A percentile compares a stretch with the other conserved stretches of the same genome.
phyloP scores from a whole-genome alignment of 2,329 filamentous ascomycete genomes.

The Penicillium sp. region DNA sequence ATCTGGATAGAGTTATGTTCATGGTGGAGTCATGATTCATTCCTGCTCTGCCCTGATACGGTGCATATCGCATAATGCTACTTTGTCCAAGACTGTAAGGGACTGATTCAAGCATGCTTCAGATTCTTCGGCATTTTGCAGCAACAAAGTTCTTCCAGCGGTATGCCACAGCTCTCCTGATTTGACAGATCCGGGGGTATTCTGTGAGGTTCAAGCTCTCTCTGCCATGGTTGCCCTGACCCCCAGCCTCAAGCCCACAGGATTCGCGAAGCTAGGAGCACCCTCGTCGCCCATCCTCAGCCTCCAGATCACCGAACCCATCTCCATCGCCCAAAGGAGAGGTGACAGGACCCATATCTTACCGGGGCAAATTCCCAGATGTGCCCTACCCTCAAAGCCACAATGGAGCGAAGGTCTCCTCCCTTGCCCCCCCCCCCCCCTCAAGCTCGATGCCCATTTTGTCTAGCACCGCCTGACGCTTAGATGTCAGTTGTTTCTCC shows the following conservation, averaged over 20 bases:
- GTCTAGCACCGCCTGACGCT: constrained; percentile 8
- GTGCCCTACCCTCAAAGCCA: constrained; percentile 13
- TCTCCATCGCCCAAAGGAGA: not conserved
- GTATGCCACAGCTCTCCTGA: too few relatives aligned
- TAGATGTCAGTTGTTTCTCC: constrained; percentile 6
- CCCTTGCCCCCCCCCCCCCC: constrained; percentile 1
- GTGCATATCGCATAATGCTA: too few relatives aligned
- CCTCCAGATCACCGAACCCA: not conserved
- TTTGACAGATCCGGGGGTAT: too few relatives aligned
- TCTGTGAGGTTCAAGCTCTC: too few relatives aligned
- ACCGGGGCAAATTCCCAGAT: constrained; percentile 2
- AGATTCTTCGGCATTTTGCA: not conserved
- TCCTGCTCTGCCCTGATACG: too few relatives aligned
- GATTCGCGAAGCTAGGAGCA: too few relatives aligned
- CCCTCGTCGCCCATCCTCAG: too few relatives aligned
- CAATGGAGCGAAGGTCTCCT: constrained; percentile 6
- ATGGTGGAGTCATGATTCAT: too few relatives aligned
- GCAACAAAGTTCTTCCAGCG: not conserved
- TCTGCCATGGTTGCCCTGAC: too few relatives aligned
- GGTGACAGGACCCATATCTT: constrained; percentile 6
- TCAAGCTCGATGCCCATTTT: constrained; percentile 4
- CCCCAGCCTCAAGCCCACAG: too few relatives aligned
- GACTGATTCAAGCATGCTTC: not conserved
- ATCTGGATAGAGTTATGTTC: not conserved
- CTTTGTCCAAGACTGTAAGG: not conserved